phyloP scores from a whole-genome alignment of 1,284 basidiomycete genomes.

The Marasmius tenuissimus region DNA sequence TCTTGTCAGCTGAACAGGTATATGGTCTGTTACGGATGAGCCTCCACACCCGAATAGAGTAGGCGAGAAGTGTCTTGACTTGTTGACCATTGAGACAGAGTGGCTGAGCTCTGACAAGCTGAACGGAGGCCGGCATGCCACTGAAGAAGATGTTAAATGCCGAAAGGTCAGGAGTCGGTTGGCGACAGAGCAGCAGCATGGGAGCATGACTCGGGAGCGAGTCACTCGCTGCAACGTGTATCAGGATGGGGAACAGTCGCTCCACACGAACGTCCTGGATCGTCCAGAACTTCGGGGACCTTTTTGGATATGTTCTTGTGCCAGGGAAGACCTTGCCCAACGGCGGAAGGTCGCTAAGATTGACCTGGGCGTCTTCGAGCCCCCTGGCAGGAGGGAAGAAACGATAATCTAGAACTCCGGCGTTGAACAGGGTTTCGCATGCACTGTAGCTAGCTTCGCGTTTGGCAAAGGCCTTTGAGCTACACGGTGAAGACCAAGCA shows the following conservation, averaged over 20 bases:
- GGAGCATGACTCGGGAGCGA: slow-evolving; percentile 44
- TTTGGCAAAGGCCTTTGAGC: slow-evolving; percentile 52
- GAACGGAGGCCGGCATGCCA: slow-evolving; percentile 42
- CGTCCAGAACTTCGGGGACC: slow-evolving; percentile 63
- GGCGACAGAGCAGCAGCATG: slow-evolving; percentile 62
- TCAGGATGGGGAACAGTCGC: slow-evolving; percentile 55
- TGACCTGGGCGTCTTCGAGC: slow-evolving; percentile 6
- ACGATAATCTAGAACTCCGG: slow-evolving; percentile 50
- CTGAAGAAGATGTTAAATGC: slow-evolving; percentile 59
- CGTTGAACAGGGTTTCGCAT: slow-evolving; percentile 50
- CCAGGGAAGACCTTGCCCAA: slow-evolving; percentile 34
- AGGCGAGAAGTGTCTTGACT: slow-evolving; percentile 51
- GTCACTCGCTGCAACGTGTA: slow-evolving; percentile 36
- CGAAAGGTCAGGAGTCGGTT: slow-evolving; percentile 58
- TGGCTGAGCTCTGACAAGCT: slow-evolving; percentile 45
- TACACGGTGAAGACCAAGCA: slow-evolving; percentile 43
- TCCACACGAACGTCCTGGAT: slow-evolving; percentile 32
- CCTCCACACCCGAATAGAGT: slow-evolving; percentile 63
- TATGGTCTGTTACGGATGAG: slow-evolving; percentile 68
- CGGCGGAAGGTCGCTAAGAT: slow-evolving; percentile 18
- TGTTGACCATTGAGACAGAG: slow-evolving; percentile 47
- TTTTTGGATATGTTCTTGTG: slow-evolving; percentile 54
- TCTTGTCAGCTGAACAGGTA: slow-evolving; percentile 46
- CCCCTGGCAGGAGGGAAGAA: slow-evolving; percentile 41
- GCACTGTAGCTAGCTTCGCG: slow-evolving; percentile 55